Conservation (phyloP, 768 basidiomycete genomes). For the Phaeotremella fagi region DNA sequence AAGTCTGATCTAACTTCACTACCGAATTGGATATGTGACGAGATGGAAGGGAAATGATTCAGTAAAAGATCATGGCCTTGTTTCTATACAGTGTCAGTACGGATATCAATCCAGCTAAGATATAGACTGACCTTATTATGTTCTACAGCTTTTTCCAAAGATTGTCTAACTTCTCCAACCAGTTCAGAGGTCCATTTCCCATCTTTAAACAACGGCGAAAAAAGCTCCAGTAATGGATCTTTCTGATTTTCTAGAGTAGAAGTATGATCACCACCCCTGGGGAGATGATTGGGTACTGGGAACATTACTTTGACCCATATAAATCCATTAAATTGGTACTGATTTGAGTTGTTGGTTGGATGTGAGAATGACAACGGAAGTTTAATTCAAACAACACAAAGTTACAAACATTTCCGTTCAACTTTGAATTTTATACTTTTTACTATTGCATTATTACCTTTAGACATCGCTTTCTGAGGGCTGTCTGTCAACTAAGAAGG, state of each 20-base stretch:
- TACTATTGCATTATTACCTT: neutral
- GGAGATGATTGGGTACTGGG: constrained; percentile 35
- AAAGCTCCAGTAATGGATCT: constrained; percentile 24
- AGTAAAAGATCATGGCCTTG: constrained; percentile 29
- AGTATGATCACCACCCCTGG: constrained; percentile 15
- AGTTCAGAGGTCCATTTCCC: constrained; percentile 17
- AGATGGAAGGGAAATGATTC: constrained; percentile 23
- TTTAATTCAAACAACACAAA: no score
- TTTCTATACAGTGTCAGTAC: constrained; percentile 1
- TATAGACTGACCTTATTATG: constrained; percentile 60
- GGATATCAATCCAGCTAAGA: constrained; percentile 1
- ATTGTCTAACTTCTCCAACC: constrained; percentile 44
- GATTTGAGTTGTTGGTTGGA: no score
- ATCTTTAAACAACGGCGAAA: constrained; percentile 19
- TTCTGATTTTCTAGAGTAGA: constrained; percentile 1
- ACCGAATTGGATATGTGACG: constrained; percentile 70
- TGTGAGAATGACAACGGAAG: no score
- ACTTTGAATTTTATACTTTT: neutral
- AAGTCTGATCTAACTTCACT: constrained; percentile 62
- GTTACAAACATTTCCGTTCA: no score
- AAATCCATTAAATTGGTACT: no score
- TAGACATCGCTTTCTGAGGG: neutral
- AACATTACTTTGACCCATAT: no score
- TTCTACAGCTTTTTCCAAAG: constrained; percentile 67
- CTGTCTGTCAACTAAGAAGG: no score